Percentiles rank a stretch among this genome's conserved stretches.
These are phyloP conservation scores for Trichoderma pleuroti DNA, from an alignment of 2,329 filamentous ascomycete genomes.

Conservation along the genomic window DNA sequence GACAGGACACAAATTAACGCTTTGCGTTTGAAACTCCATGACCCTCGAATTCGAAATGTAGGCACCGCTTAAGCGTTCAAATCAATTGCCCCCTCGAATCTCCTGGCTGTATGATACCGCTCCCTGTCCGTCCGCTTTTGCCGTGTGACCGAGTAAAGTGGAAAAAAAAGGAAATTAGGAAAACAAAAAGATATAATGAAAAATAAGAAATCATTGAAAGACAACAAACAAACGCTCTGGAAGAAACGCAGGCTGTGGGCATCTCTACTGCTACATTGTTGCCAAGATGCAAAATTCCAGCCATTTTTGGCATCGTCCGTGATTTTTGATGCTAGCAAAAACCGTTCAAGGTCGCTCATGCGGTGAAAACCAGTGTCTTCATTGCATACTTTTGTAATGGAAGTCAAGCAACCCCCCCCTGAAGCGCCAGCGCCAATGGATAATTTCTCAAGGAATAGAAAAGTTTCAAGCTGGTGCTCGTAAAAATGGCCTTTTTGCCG, in stretches of 20 bases:
- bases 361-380: not conserved
- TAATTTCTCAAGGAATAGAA: not conserved
- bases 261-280: not conserved
- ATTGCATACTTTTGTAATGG: not conserved
- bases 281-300: not conserved
- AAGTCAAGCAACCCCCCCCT: not conserved
- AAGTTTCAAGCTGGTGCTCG: not conserved
- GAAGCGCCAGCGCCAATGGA: conserved; percentile 6
- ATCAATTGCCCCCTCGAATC: not conserved
- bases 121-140: not conserved
- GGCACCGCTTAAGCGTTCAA: not conserved
- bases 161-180: not conserved
- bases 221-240: not conserved
- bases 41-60: not conserved
- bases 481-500: not conserved
- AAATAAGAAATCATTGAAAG: not conserved
- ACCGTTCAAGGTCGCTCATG: not conserved
- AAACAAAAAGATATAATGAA: not conserved
- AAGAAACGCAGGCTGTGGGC: not conserved
- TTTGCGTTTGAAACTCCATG: not conserved
- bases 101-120: not conserved
- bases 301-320: not conserved
- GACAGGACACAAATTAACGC: not conserved
- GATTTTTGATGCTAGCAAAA: not conserved
- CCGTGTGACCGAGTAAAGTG: not conserved